Evolutionary conservation across 2,329 filamentous ascomycete species (phyloP).

Genomic region (Colletotrichum coccodes): DNA sequence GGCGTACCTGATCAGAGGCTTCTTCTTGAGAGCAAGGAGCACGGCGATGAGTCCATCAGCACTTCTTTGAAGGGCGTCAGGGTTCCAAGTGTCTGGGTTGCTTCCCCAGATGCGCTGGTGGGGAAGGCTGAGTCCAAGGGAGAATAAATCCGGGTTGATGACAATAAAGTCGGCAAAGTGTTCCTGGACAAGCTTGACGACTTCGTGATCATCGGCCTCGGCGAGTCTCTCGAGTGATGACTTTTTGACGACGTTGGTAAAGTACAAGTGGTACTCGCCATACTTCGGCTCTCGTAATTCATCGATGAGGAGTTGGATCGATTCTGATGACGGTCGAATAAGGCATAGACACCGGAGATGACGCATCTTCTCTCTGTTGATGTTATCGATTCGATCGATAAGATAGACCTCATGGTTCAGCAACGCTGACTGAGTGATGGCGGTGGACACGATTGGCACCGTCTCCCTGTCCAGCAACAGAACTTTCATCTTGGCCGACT

Average conservation of each 20-base stretch:
- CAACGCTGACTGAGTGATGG: conserved; percentile 93
- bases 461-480: conserved; percentile 93
- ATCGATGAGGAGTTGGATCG: conserved; percentile 93
- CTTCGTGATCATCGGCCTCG: conserved; percentile 97
- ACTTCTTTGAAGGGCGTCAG: conserved; percentile 85
- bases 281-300: conserved; percentile 97
- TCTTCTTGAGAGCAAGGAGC: conserved; percentile 93
- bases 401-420: conserved; percentile 98
- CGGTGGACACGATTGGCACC: conserved; percentile 91
- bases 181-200: conserved; percentile 93
- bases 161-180: conserved; percentile 97
- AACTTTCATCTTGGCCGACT: conserved; percentile 97
- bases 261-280: conserved; percentile 96
- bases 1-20: conserved; percentile 91
- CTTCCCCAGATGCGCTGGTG: conserved; percentile 83
- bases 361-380: conserved; percentile 94
- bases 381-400: conserved; percentile 93
- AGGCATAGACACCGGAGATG: conserved; percentile 95
- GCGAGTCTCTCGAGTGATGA: conserved; percentile 93
- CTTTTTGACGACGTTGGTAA: conserved; percentile 98
- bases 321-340: conserved; percentile 89
- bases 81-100: conserved; percentile 88
- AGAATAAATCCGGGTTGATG: conserved; percentile 93
- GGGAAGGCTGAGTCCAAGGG: conserved; percentile 78
- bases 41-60: conserved; percentile 89